Percentiles rank a stretch among this genome's conserved stretches.
Evolutionary conservation across 1,284 basidiomycete genomes (phyloP).

Genomic region (Stygiomarasmius scandens): DNA sequence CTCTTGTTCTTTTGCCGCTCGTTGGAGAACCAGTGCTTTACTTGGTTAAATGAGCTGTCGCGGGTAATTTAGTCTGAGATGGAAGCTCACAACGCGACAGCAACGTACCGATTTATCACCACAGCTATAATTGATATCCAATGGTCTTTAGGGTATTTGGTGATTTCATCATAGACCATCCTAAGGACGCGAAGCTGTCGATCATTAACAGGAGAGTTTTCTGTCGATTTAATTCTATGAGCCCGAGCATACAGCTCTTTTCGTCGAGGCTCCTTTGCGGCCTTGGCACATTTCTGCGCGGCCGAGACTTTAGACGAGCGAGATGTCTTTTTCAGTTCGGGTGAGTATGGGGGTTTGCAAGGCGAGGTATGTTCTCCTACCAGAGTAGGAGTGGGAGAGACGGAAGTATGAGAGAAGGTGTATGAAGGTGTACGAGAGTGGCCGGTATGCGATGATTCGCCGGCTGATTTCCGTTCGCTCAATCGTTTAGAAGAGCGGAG

Average conservation of each 20-base stretch:
- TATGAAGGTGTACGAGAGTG: neutral
- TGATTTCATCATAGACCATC: conserved; percentile 63
- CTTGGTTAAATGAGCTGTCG: conserved; percentile 53
- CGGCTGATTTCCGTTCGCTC: conserved; percentile 5
- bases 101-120: conserved; percentile 49
- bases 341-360: neutral
- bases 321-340: conserved; percentile 10
- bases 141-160: conserved; percentile 57
- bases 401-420: conserved; percentile 6
- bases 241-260: conserved; percentile 38
- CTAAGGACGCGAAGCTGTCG: conserved; percentile 54
- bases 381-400: conserved; percentile 11
- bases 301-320: conserved; percentile 14
- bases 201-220: conserved; percentile 58
- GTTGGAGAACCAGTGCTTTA: conserved; percentile 66
- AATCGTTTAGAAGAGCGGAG: conserved; percentile 14
- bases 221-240: conserved; percentile 50
- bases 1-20: conserved; percentile 47
- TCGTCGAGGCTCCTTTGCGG: conserved; percentile 13
- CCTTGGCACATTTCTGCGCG: conserved; percentile 15
- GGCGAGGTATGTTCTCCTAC: conserved; percentile 6
- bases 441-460: conserved; percentile 2
- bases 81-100: conserved; percentile 2
- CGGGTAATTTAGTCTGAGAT: conserved; percentile 15
- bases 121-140: conserved; percentile 55